phyloP scores from a whole-genome alignment of 2,329 filamentous ascomycete genomes.

The Sporothrix curviconia region DNA sequence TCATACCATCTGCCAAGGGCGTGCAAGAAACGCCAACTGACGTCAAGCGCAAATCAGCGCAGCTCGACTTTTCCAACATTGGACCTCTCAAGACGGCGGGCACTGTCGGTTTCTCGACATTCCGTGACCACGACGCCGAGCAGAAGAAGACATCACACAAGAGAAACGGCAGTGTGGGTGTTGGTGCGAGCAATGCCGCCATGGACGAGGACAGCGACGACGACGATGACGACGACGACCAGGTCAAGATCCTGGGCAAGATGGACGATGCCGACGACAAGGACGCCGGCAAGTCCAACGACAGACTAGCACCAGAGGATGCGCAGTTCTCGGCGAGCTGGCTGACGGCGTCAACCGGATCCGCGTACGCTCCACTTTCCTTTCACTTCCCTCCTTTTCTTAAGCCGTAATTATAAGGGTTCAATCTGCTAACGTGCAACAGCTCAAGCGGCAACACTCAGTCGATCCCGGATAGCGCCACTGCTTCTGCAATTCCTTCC shows the following conservation, averaged over 20 bases:
- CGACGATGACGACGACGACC: conserved; percentile 52
- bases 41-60: conserved; percentile 72
- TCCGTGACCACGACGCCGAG: conserved; percentile 63
- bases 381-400: conserved; percentile 13
- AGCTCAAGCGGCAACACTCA: conserved; percentile 79
- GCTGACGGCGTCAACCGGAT: conserved; percentile 77
- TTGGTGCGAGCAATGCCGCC: conserved; percentile 40
- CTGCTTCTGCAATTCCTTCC: conserved; percentile 33
- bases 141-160: conserved; percentile 58
- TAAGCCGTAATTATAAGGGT: not conserved
- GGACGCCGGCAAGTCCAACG: conserved; percentile 46
- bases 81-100: conserved; percentile 80
- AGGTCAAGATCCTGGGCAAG: conserved; percentile 48
- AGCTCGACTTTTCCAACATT: conserved; percentile 78
- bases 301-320: conserved; percentile 63
- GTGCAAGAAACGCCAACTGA: conserved; percentile 54
- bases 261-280: conserved; percentile 56
- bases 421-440: conserved; percentile 6
- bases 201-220: conserved; percentile 69
- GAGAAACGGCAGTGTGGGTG: conserved; percentile 39
- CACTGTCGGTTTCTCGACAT: conserved; percentile 82
- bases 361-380: conserved; percentile 49
- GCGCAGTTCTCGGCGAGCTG: conserved; percentile 66
- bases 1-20: conserved; percentile 63
- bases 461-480: conserved; percentile 55